Evolutionary conservation across 306 rosid genomes (phyloP).

Genomic region (Quercus gilva): DNA sequence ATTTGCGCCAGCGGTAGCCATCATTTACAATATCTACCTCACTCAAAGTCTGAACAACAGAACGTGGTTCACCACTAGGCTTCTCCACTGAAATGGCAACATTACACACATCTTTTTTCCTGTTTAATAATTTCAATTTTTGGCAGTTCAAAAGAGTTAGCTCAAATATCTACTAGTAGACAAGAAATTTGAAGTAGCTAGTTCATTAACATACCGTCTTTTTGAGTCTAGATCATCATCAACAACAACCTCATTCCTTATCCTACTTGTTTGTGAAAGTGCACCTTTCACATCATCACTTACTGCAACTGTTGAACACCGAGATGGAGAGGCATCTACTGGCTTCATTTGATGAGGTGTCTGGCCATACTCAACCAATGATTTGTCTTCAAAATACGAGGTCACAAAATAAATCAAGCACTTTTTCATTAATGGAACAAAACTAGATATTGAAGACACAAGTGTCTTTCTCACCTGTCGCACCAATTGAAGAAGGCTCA

Average conservation of each 20-base stretch:
- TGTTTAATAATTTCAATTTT: slow-evolving; percentile 28
- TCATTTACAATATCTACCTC: slow-evolving; percentile 82
- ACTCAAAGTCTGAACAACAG: slow-evolving; percentile 68
- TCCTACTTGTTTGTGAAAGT: slow-evolving; percentile 32
- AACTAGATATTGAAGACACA: slow-evolving; percentile 19
- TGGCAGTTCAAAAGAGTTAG: slow-evolving; percentile 23
- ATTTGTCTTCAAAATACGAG: slow-evolving; percentile 41
- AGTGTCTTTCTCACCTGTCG: slow-evolving; percentile 49
- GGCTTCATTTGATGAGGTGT: slow-evolving; percentile 39
- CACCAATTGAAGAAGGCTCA: slow-evolving; percentile 33
- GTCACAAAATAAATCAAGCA: slow-evolving; percentile 35
- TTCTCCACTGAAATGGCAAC: slow-evolving; percentile 32
- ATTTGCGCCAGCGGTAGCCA: slow-evolving; percentile 96
- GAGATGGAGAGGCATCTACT: slow-evolving; percentile 26
- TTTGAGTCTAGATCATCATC: slow-evolving; percentile 56
- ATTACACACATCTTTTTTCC: slow-evolving; percentile 55
- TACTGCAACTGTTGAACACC: slow-evolving; percentile 30
- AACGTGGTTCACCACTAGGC: slow-evolving; percentile 50
- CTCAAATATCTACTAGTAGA: slow-evolving; percentile 4
- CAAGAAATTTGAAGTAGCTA: background rate
- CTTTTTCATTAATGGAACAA: slow-evolving; percentile 23
- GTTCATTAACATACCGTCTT: slow-evolving; percentile 63
- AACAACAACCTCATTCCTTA: slow-evolving; percentile 30
- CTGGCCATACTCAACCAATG: slow-evolving; percentile 40
- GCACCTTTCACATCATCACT: slow-evolving; percentile 42